A percentile compares a stretch with the other conserved stretches of the same genome.
Evolutionary conservation across 2,329 filamentous ascomycete genomes (phyloP).

Genomic region (Aspergillus calidoustus): DNA sequence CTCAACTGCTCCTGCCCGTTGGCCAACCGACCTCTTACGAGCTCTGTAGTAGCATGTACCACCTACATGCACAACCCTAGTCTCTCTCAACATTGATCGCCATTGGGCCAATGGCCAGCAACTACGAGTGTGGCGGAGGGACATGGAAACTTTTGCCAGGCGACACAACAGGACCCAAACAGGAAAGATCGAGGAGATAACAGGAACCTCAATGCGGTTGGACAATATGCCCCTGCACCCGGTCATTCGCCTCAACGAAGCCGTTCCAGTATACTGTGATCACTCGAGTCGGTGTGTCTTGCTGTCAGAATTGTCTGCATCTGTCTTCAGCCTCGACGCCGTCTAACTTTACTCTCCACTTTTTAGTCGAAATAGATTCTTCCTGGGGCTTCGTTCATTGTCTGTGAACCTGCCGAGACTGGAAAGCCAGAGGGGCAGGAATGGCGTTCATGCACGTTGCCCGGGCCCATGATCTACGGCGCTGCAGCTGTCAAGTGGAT

Average conservation of each 20-base stretch:
- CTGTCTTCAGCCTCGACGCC: not conserved
- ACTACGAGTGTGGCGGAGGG: slow-evolving; percentile 13
- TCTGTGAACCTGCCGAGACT: not conserved
- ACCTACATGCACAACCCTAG: slow-evolving; percentile 8
- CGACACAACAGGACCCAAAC: not conserved
- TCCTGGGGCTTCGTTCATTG: not conserved
- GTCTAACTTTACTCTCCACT: not conserved
- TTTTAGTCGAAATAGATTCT: not conserved
- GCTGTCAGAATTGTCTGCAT: not conserved
- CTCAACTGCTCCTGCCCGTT: not conserved
- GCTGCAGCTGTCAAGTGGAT: slow-evolving; percentile 13
- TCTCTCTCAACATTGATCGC: not conserved
- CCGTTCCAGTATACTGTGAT: not conserved
- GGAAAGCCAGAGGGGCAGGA: not conserved
- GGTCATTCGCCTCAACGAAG: slow-evolving; percentile 1
- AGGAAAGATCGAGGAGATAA: slow-evolving; percentile 4
- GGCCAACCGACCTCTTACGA: not conserved
- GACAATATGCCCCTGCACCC: slow-evolving; percentile 7
- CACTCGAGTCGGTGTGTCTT: not conserved
- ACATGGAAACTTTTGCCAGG: slow-evolving; percentile 4
- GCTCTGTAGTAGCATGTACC: slow-evolving; percentile 15
- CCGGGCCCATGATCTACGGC: slow-evolving; percentile 22
- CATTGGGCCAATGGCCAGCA: slow-evolving; percentile 5
- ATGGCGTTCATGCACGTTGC: slow-evolving; percentile 6
- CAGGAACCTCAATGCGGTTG: slow-evolving; percentile 6